A percentile compares a stretch with the other conserved stretches of the same genome.
Evolutionary conservation across 805 yeast genomes (phyloP).

Genomic region (Millerozyma miso): DNA sequence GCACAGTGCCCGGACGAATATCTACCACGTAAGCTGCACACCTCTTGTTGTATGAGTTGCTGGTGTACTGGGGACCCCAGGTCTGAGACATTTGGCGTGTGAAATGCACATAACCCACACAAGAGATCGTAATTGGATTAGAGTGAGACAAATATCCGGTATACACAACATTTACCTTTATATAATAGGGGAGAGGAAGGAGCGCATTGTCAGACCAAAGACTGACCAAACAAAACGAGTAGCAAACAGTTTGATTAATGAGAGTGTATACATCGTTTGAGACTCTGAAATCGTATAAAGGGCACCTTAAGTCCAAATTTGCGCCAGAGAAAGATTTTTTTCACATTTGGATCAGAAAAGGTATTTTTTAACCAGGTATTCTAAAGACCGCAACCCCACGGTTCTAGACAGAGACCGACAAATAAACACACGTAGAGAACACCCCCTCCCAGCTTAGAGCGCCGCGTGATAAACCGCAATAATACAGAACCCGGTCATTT

Average conservation of each 20-base stretch:
- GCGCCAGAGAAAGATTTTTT: too few species aligned
- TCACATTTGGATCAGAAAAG: too few species aligned
- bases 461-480: neutral
- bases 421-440: neutral
- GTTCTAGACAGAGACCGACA: too few species aligned
- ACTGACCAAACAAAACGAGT: neutral
- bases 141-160: too few species aligned
- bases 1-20: too few species aligned
- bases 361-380: too few species aligned
- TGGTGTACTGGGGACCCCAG: too few species aligned
- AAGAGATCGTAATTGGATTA: constrained; percentile 6
- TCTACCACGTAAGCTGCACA: too few species aligned
- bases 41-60: too few species aligned
- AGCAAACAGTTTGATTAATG: neutral
- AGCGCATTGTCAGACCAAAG: neutral
- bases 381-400: too few species aligned
- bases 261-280: neutral
- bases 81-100: neutral
- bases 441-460: neutral
- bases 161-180: too few species aligned
- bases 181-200: neutral
- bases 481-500: neutral
- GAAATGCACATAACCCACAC: neutral
- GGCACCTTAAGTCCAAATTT: too few species aligned
- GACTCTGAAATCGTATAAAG: neutral